Conservation (phyloP, 176 grass and related monocot species). For the Guadua angustifolia region DNA sequence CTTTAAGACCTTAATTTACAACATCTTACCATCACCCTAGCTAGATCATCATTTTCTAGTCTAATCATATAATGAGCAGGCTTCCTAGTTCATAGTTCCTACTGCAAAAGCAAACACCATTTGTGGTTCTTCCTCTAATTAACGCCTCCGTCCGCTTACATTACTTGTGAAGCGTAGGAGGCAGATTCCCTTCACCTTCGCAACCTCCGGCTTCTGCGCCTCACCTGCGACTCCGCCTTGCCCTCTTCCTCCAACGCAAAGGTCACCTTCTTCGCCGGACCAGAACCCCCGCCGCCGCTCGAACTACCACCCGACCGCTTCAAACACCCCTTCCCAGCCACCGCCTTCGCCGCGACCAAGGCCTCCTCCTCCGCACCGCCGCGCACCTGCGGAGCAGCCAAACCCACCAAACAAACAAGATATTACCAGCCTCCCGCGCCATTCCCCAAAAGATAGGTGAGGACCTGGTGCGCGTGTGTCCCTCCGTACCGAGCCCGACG, state of each 20-base stretch:
- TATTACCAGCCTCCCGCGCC: background rate
- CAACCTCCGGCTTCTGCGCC: background rate
- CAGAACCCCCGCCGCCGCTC: background rate
- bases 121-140: too few relatives aligned
- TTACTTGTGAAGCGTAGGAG: too few relatives aligned
- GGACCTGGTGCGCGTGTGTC: background rate
- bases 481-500: constrained; percentile 30
- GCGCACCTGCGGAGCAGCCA: background rate
- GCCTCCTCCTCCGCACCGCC: background rate
- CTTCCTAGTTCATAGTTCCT: too few relatives aligned
- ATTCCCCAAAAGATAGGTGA: background rate
- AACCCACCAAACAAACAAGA: background rate
- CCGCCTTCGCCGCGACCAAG: background rate
- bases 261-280: constrained; percentile 46
- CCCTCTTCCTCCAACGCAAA: constrained; percentile 33
- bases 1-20: too few relatives aligned
- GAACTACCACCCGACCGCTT: constrained; percentile 39
- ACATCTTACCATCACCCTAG: too few relatives aligned
- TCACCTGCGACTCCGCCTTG: background rate
- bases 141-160: too few relatives aligned
- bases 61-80: too few relatives aligned
- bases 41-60: too few relatives aligned
- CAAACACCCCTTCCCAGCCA: constrained; percentile 52
- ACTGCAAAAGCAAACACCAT: too few relatives aligned
- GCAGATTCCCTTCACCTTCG: too few relatives aligned